These are phyloP conservation scores for Lyophyllum atratum DNA, from an alignment of 768 basidiomycete species.

Conservation along the genomic window DNA sequence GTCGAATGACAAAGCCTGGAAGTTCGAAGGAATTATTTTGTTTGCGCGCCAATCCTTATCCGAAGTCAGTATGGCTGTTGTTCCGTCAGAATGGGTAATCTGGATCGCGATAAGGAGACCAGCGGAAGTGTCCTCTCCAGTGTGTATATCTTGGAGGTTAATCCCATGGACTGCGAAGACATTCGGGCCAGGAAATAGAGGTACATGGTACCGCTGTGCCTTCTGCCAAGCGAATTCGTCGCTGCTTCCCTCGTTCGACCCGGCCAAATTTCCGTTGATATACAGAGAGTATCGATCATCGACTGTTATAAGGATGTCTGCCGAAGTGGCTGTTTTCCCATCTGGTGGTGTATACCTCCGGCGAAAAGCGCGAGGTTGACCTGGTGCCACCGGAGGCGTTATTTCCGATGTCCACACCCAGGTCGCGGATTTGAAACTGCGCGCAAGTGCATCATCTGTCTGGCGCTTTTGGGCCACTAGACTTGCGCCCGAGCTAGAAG, in stretches of 20 bases:
- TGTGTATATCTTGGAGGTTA: slow-evolving; percentile 18
- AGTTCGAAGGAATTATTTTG: slow-evolving; percentile 22
- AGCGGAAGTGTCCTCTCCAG: slow-evolving; percentile 23
- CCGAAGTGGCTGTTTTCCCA: neutral
- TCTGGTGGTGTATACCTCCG: slow-evolving; percentile 3
- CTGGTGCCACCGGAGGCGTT: neutral
- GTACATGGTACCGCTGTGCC: slow-evolving; percentile 8
- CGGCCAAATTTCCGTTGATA: slow-evolving; percentile 1
- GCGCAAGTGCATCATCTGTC: slow-evolving; percentile 16
- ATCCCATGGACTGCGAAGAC: slow-evolving; percentile 29
- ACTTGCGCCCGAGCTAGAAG: neutral
- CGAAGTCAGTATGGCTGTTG: slow-evolving; percentile 19
- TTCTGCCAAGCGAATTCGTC: neutral
- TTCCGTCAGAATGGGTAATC: slow-evolving; percentile 27
- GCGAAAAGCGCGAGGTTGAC: neutral
- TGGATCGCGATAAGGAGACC: slow-evolving; percentile 27
- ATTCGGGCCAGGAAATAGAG: slow-evolving; percentile 16
- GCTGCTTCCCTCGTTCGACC: neutral
- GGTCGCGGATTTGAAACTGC: slow-evolving; percentile 19
- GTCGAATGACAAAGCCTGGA: slow-evolving; percentile 17
- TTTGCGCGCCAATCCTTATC: slow-evolving; percentile 25
- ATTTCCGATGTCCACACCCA: slow-evolving; percentile 32
- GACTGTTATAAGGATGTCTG: slow-evolving; percentile 10
- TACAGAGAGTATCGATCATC: slow-evolving; percentile 4
- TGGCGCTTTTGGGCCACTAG: slow-evolving; percentile 5